Evolutionary conservation across 2,329 filamentous ascomycete species (phyloP).

Genomic region (Diatrype stigma): DNA sequence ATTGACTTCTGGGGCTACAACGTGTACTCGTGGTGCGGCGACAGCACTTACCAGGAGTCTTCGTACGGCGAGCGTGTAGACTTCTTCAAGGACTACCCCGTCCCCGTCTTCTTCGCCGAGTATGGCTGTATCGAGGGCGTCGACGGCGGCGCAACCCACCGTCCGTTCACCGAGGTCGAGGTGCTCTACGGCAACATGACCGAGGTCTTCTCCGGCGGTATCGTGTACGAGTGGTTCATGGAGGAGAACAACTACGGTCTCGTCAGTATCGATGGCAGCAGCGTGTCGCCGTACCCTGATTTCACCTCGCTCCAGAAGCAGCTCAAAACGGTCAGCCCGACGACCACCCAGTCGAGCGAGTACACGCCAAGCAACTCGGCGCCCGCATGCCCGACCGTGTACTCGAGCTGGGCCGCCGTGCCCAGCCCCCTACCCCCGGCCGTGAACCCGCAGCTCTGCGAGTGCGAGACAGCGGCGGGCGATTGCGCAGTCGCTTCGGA

Average conservation of each 20-base stretch:
- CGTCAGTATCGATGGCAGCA: conserved; percentile 55
- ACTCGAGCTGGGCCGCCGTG: conserved; percentile 62
- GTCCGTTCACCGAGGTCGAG: conserved; percentile 79
- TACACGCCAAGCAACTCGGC: conserved; percentile 75
- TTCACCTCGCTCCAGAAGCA: conserved; percentile 69
- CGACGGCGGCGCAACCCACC: conserved; percentile 53
- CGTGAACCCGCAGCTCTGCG: conserved; percentile 74
- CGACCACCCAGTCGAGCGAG: conserved; percentile 56
- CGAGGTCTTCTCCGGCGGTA: conserved; percentile 85
- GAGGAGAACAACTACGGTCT: conserved; percentile 87
- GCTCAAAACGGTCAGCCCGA: conserved; percentile 64
- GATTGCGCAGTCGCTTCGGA: conserved; percentile 62
- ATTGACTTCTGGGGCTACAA: conserved; percentile 99
- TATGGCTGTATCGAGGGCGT: conserved; percentile 81
- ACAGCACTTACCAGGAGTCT: conserved; percentile 71
- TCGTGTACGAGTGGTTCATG: conserved; percentile 98
- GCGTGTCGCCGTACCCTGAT: conserved; percentile 66
- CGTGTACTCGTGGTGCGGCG: conserved; percentile 98
- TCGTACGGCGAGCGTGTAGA: conserved; percentile 78
- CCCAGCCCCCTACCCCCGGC: conserved; percentile 70
- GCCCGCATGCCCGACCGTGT: conserved; percentile 65
- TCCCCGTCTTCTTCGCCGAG: conserved; percentile 97
- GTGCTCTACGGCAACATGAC: conserved; percentile 84
- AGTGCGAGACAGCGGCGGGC: conserved; percentile 76
- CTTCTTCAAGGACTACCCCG: conserved; percentile 84